Base-by-base conservation (phyloP, 2,329 filamentous ascomycete genomes). In the Aspergillus sp. region DNA sequence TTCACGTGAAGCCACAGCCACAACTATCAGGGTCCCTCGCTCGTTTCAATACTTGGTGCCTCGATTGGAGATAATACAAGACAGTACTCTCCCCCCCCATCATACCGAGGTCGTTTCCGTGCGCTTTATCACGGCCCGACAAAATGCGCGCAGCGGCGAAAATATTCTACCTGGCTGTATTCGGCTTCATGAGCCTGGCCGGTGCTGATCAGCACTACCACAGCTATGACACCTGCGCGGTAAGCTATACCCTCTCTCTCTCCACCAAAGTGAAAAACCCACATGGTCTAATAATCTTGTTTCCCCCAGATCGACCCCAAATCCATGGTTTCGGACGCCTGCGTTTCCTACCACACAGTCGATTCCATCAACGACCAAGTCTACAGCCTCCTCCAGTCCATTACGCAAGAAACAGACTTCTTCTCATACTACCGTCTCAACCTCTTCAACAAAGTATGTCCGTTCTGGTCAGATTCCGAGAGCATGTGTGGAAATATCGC, bases 401-500 rank as follows among this genome's bases (percentile, higher is more conserved):
- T 99, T 46, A 96, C 91, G 0, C 86, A 86, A 66, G 86, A 89
- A 53, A 96, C 93, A 74, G 95, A 99, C 76, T 99, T 97, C 83
- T 99, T 99, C 78, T 93, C 93, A 53, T 92, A 98, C 77, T 99
- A 98, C 79, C 89, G 95, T 57, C 80, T 99, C 46, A 98, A 97
- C 73, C 83, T 99, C 19, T 99, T 91, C 77, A 89, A 96, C 75
- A 96, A 95, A 75, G 86, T 86, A 77, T 99, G 95, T 70, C 95
- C 95, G 0, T 99, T 98, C 74, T 99, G 95, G 93, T 86, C 88
- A 70, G 95, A 99, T 74, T 88, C 92, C 61, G 89, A 89, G 75
- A 91, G 91, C 74, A 90, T 97, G 83, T 99, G 95, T 76, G 95
- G 93, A 64, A 99, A 99, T 77, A 92, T 96, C 66, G 95, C 93